Evolutionary conservation across 345 rosid genomes (phyloP).

Genomic region (Schrenkiella parvula): DNA sequence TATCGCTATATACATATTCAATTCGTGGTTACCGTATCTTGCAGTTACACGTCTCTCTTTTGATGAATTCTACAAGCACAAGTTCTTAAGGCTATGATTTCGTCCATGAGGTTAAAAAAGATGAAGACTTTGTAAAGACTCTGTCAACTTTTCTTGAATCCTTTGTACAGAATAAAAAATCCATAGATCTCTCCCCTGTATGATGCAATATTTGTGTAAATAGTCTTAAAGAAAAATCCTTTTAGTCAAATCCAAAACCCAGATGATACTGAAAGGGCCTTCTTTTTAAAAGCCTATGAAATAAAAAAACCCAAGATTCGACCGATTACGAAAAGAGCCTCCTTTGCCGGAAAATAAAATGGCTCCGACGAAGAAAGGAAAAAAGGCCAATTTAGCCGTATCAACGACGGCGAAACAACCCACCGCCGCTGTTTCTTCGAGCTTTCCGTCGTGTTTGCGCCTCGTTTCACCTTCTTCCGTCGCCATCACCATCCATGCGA

Average conservation of each 20-base stretch:
- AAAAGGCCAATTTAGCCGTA: constrained; percentile 41
- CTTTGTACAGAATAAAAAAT: neutral
- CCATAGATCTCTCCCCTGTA: neutral
- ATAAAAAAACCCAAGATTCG: neutral
- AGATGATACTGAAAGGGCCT: neutral
- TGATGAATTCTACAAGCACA: constrained; percentile 44
- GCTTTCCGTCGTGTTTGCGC: constrained; percentile 63
- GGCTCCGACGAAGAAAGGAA: constrained; percentile 73
- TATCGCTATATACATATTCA: neutral
- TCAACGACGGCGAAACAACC: constrained; percentile 41
- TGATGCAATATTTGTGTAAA: neutral
- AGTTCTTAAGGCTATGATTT: constrained; percentile 34
- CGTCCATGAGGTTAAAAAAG: neutral
- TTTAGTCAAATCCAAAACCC: neutral
- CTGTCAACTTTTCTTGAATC: neutral
- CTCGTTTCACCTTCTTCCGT: constrained; percentile 67
- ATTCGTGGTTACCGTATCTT: neutral
- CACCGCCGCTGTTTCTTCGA: constrained; percentile 5
- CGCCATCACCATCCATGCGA: constrained; percentile 90
- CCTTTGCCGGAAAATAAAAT: constrained; percentile 21
- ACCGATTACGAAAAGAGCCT: neutral
- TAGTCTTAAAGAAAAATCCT: neutral
- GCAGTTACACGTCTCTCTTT: constrained; percentile 47
- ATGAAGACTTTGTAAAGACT: neutral
- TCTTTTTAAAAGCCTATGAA: neutral